Evolutionary conservation across 495 filamentous ascomycete species (phyloP).

Genomic region (Trichoderma virens): DNA sequence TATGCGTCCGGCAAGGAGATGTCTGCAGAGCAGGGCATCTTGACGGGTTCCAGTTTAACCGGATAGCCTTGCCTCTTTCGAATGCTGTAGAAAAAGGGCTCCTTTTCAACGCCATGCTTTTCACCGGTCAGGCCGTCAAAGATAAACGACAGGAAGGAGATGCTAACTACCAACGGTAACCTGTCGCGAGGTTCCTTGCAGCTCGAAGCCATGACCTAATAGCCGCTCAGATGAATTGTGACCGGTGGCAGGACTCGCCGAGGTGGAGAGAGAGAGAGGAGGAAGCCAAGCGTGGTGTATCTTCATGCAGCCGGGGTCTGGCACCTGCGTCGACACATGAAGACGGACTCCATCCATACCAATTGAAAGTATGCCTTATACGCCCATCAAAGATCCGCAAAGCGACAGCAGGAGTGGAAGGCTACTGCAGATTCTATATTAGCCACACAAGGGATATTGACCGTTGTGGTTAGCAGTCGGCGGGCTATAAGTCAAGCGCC

Average conservation of each 20-base stretch:
- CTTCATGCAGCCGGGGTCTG: not conserved
- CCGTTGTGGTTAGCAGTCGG: not conserved
- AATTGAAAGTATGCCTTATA: not conserved
- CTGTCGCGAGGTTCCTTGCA: not conserved
- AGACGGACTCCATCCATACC: not conserved
- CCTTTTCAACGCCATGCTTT: not conserved
- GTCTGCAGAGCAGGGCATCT: not conserved
- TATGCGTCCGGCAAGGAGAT: not conserved
- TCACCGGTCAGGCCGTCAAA: not conserved
- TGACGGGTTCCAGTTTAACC: not conserved
- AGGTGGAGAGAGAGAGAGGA: not conserved
- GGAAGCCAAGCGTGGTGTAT: not conserved
- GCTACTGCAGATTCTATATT: not conserved
- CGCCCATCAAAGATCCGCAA: not conserved
- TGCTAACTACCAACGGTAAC: not conserved
- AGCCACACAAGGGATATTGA: not conserved
- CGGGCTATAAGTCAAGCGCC: not conserved
- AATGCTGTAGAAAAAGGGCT: not conserved
- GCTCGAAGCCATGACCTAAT: not conserved
- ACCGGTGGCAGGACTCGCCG: not conserved
- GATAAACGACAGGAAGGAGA: not conserved
- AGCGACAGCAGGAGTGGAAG: not conserved
- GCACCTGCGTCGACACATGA: not conserved
- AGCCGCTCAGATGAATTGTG: not conserved
- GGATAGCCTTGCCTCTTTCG: not conserved